Evolutionary conservation across 768 basidiomycete genomes (phyloP).

Genomic region (Lactarius psammicola): DNA sequence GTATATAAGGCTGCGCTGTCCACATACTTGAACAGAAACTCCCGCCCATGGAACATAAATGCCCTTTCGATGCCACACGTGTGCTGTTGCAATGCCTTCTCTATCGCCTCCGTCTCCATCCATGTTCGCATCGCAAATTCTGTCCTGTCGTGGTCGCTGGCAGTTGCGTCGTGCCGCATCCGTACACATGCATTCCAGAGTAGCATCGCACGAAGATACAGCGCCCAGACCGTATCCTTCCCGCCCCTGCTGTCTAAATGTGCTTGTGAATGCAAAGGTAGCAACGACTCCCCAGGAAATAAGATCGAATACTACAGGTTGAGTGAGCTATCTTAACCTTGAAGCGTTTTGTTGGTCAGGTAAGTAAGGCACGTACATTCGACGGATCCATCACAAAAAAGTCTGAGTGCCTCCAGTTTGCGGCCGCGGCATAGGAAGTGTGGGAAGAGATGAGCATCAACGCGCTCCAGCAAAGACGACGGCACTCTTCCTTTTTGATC

Average conservation of each 20-base stretch:
- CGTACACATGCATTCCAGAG: slow-evolving; percentile 73
- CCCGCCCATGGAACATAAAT: slow-evolving; percentile 67
- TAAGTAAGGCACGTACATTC: slow-evolving; percentile 49
- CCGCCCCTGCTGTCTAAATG: slow-evolving; percentile 36
- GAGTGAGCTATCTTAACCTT: neutral
- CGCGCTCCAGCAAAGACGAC: slow-evolving; percentile 72
- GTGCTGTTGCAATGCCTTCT: slow-evolving; percentile 59
- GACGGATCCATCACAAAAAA: slow-evolving; percentile 61
- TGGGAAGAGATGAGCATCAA: slow-evolving; percentile 63
- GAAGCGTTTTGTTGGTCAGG: neutral
- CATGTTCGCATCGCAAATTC: slow-evolving; percentile 67
- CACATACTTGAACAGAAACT: slow-evolving; percentile 74
- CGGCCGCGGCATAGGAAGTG: slow-evolving; percentile 56
- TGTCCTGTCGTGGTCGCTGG: slow-evolving; percentile 51
- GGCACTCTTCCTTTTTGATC: slow-evolving; percentile 66
- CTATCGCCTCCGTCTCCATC: slow-evolving; percentile 67
- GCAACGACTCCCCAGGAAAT: slow-evolving; percentile 69
- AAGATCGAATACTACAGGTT: slow-evolving; percentile 59
- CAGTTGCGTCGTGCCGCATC: slow-evolving; percentile 46
- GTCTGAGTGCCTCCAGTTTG: slow-evolving; percentile 38
- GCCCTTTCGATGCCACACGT: slow-evolving; percentile 65
- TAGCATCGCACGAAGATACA: slow-evolving; percentile 65
- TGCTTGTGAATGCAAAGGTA: slow-evolving; percentile 35
- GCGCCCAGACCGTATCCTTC: slow-evolving; percentile 74
- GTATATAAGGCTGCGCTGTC: slow-evolving; percentile 1